Conservation (phyloP, 2,329 filamentous ascomycete genomes). For the Penicillium sp. region DNA sequence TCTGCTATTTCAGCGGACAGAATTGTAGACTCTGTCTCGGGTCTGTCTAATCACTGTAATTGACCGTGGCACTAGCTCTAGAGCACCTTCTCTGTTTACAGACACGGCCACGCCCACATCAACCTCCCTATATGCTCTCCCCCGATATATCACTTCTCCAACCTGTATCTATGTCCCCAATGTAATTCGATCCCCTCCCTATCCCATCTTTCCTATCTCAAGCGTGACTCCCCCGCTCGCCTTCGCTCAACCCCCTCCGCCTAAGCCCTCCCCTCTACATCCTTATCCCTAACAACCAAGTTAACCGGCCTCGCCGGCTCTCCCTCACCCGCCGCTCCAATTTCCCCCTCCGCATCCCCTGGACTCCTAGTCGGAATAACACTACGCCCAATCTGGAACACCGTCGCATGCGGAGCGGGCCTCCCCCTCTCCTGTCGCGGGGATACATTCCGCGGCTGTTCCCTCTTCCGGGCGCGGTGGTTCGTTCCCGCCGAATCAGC, state of each 20-base stretch:
- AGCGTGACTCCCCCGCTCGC: not conserved
- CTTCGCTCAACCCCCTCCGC: not conserved
- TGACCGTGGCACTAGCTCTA: too few species aligned
- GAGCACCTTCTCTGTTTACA: too few species aligned
- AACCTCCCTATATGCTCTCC: too few species aligned
- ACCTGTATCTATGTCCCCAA: too few species aligned
- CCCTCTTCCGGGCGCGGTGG: not conserved
- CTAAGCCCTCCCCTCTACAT: not conserved
- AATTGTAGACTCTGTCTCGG: too few species aligned
- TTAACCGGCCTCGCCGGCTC: constrained; percentile 42
- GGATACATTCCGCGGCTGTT: constrained; percentile 23
- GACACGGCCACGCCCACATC: too few species aligned
- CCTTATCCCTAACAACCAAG: constrained; percentile 25
- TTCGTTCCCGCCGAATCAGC: not conserved
- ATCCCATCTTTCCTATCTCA: not conserved
- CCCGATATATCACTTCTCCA: too few species aligned
- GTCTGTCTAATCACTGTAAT: too few species aligned
- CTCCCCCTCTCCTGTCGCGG: not conserved
- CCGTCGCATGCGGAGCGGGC: constrained; percentile 22
- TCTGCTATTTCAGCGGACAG: too few species aligned
- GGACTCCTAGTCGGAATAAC: constrained; percentile 26
- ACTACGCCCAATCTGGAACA: constrained; percentile 35
- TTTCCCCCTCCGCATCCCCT: constrained; percentile 24
- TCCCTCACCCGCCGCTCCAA: constrained; percentile 29
- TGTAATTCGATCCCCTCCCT: too few species aligned